Conservation (phyloP, 192 early-diverging fungal genomes). For the Gaertneriomyces sp. region DNA sequence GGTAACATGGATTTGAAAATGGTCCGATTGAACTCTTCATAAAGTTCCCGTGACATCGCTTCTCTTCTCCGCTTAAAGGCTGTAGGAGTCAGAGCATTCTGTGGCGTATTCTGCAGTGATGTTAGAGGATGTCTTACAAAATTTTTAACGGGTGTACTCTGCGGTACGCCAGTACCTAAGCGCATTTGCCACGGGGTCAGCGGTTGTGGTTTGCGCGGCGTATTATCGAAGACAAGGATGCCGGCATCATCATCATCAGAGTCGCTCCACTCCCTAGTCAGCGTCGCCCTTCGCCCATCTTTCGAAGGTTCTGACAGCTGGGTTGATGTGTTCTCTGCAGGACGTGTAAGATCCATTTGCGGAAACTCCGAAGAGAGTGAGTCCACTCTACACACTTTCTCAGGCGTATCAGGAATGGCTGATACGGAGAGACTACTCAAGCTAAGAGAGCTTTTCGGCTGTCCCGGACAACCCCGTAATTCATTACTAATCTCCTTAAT, state of each 20-base stretch:
- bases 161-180: too few relatives aligned
- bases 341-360: neutral
- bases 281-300: too few relatives aligned
- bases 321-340: neutral
- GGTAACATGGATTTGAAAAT: slow-evolving; percentile 28
- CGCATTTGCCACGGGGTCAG: neutral
- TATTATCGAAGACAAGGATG: slow-evolving; percentile 18
- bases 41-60: slow-evolving; percentile 14
- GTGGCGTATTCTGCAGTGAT: neutral
- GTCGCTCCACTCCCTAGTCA: neutral
- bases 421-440: neutral
- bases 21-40: slow-evolving; percentile 26
- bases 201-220: slow-evolving; percentile 14
- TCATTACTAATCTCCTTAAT: neutral
- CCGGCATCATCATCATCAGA: slow-evolving; percentile 14
- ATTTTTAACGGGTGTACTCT: neutral
- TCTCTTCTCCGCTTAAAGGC: slow-evolving; percentile 20
- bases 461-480: neutral
- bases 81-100: neutral
- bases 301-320: neutral
- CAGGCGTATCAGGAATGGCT: neutral
- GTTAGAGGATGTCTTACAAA: neutral
- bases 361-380: neutral
- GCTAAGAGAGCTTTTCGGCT: neutral
- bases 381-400: neutral